phyloP scores from a whole-genome alignment of 371 early-diverging fungal species.

The Phascolomyces articulosus region DNA sequence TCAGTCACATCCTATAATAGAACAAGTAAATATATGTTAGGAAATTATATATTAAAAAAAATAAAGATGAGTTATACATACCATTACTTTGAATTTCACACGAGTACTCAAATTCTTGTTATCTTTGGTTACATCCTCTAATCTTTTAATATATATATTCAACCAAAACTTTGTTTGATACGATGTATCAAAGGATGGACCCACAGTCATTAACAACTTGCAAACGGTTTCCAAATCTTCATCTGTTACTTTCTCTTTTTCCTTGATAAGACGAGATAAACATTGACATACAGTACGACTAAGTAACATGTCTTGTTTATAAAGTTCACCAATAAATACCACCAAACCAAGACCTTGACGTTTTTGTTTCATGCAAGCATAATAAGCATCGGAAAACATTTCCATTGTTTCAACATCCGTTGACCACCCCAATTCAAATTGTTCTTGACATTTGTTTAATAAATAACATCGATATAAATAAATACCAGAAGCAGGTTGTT shows the following conservation, averaged over 20 bases:
- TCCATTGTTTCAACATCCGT: conserved; percentile 27
- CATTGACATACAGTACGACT: conserved; percentile 91
- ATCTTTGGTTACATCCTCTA: conserved; percentile 73
- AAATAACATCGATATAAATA: conserved; percentile 88
- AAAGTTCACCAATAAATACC: conserved; percentile 94
- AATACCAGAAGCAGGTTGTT: conserved; percentile 59
- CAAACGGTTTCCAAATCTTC: conserved; percentile 93
- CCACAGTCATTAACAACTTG: conserved; percentile 89
- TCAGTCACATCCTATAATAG: no score
- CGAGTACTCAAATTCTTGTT: conserved; percentile 73
- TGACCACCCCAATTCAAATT: conserved; percentile 85
- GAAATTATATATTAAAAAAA: no score
- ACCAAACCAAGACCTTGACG: conserved; percentile 93
- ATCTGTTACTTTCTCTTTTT: conserved; percentile 82
- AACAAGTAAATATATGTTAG: no score
- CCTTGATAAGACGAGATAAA: conserved; percentile 71
- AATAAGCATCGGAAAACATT: conserved; percentile 79
- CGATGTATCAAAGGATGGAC: conserved; percentile 61
- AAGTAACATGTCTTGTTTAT: conserved; percentile 84
- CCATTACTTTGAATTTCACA: conserved; percentile 90
- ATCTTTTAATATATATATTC: conserved; percentile 79
- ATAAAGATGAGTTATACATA: no score
- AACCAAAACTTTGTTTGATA: conserved; percentile 54
- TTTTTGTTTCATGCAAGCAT: conserved; percentile 88
- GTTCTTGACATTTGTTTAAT: conserved; percentile 89